Evolutionary conservation across 495 filamentous ascomycete genomes (phyloP).

Genomic region (Chaetomidium leptoderma): DNA sequence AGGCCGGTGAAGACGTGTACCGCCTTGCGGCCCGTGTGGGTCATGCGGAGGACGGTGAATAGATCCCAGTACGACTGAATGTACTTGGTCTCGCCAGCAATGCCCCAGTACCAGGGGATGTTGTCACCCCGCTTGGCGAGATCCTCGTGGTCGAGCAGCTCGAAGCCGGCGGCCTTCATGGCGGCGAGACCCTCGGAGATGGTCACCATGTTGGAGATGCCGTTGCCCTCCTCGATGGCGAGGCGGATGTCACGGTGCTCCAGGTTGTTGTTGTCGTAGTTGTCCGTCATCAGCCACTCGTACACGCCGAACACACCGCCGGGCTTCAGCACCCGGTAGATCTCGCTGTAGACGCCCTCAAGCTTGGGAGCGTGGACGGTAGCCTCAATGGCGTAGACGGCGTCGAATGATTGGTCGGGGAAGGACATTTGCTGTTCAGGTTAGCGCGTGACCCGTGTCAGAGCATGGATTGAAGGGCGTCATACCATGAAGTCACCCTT

Average conservation of each 20-base stretch:
- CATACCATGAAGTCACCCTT: constrained; percentile 97
- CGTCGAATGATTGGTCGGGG: constrained; percentile 85
- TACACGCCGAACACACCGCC: constrained; percentile 96
- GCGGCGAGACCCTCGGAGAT: constrained; percentile 78
- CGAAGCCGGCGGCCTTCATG: constrained; percentile 85
- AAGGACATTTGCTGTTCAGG: constrained; percentile 85
- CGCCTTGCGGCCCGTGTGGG: constrained; percentile 68
- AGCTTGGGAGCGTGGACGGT: constrained; percentile 93
- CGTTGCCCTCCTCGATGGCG: constrained; percentile 93
- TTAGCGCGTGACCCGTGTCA: constrained; percentile 9
- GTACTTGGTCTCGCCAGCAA: constrained; percentile 74
- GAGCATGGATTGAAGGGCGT: background rate
- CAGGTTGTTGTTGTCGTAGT: constrained; percentile 84
- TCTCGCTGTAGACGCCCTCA: constrained; percentile 91
- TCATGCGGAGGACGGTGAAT: constrained; percentile 85
- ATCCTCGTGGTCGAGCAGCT: constrained; percentile 82
- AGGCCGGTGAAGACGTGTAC: constrained; percentile 77
- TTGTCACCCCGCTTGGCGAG: constrained; percentile 73
- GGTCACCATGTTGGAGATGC: constrained; percentile 97
- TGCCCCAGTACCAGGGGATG: constrained; percentile 93
- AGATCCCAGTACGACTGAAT: constrained; percentile 76
- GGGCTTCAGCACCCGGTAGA: constrained; percentile 92
- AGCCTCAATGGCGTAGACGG: constrained; percentile 96
- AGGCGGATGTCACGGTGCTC: constrained; percentile 88
- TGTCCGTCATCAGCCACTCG: constrained; percentile 98